Base-by-base conservation (phyloP, 2,329 filamentous ascomycete genomes). In the Didymosphaeria variabile region DNA sequence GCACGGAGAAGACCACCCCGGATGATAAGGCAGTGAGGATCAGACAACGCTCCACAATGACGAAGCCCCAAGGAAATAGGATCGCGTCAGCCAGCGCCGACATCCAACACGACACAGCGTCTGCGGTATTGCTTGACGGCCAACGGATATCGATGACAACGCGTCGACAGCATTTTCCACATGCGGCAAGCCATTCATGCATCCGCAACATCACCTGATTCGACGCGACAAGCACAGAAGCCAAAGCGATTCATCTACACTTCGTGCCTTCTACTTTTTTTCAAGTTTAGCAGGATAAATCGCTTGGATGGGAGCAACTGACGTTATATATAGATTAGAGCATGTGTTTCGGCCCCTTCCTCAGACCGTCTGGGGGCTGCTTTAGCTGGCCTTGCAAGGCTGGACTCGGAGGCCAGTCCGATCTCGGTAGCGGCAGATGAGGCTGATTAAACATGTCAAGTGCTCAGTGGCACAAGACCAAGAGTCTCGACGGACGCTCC, bases 401-500 rank as follows among this genome's bases (percentile, higher is more conserved):
- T 23, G 53, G 54, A 31, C 44, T 49, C 31, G 29, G 58, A 42
- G 21, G 19, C 31, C 34, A 26, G 36, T 32, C 58, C 61, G 59
- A 60, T 59, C 61, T 60, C 59, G 64, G 56, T 61, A 46, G 29
- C 45, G 26, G 36, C 26, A 51, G 32, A 26, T 44, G 45, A 44
- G 55, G 46, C 55, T 49, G 55, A 50, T 29, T 45, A 29, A 19
- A 5, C 34, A 57, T 47, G 55, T 38, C 34, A 50, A 34, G 36
- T 42, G 55, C 36, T 31, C 36, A 21, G 57, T 56, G 55, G 58
- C 61, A 63, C 64, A 54, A 32, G 62, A 57, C 49, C 44, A 55
- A 26, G 19, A 55, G 56, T 69, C 62, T 66, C 58, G 60, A 56
- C 55, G 62, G 63, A 52, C 58, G 65, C 60, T 67, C 63, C 59